These are phyloP conservation scores for Russula earlei DNA, from an alignment of 768 basidiomycete genomes.

Conservation along the genomic window DNA sequence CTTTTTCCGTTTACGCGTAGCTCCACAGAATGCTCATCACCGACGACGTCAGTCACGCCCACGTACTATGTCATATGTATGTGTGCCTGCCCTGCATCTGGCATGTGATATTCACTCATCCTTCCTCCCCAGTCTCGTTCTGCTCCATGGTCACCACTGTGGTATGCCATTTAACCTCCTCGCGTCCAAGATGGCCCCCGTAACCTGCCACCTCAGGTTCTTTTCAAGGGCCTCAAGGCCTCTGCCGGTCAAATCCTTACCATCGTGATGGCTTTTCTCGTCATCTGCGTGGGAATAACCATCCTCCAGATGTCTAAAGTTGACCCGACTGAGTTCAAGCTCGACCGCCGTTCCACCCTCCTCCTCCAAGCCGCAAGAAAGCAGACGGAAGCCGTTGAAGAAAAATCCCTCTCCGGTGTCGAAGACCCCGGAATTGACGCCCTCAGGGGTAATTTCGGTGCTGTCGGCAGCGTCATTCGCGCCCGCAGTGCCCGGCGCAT, in stretches of 20 bases:
- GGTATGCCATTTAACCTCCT: conserved; percentile 34
- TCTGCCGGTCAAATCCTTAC: conserved; percentile 74
- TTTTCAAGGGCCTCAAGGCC: conserved; percentile 84
- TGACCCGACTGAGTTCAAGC: conserved; percentile 70
- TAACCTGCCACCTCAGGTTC: conserved; percentile 38
- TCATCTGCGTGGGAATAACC: conserved; percentile 86
- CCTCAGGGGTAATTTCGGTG: conserved; percentile 83
- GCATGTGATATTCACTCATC: neutral
- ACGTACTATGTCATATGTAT: conserved; percentile 81
- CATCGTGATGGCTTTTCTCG: conserved; percentile 84
- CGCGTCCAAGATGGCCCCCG: neutral
- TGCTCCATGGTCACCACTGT: conserved; percentile 79
- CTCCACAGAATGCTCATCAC: conserved; percentile 23
- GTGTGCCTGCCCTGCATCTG: conserved; percentile 25
- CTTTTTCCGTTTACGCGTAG: conserved; percentile 17
- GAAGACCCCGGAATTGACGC: conserved; percentile 94
- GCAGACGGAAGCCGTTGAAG: conserved; percentile 63
- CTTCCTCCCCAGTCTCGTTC: conserved; percentile 52
- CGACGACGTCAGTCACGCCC: conserved; percentile 51
- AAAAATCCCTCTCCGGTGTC: conserved; percentile 44
- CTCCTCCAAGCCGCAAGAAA: conserved; percentile 77
- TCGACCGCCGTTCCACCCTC: conserved; percentile 86
- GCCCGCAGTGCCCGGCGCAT: conserved; percentile 24
- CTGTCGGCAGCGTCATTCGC: conserved; percentile 81
- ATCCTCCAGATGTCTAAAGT: conserved; percentile 94